Percentiles rank a stretch among this genome's conserved stretches.
phyloP scores from a whole-genome alignment of 768 basidiomycete species.

The Boletales sp. region DNA sequence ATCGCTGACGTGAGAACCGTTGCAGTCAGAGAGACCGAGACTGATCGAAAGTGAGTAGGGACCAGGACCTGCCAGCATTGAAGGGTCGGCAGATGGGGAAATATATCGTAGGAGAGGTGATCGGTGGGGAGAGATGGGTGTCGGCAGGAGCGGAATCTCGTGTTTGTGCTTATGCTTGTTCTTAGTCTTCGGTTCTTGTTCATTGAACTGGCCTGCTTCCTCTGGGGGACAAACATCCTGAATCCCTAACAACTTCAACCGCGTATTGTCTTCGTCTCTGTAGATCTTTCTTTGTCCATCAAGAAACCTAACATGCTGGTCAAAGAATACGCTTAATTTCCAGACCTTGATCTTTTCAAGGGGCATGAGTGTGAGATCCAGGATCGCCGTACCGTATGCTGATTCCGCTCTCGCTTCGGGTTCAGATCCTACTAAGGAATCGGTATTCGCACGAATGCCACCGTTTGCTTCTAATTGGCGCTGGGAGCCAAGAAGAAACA shows the following conservation, averaged over 20 bases:
- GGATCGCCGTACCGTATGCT: conserved; percentile 57
- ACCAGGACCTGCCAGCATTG: conserved; percentile 23
- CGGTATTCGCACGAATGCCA: not conserved
- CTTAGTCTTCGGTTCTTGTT: conserved; percentile 8
- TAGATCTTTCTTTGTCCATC: not conserved
- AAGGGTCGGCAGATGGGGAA: conserved; percentile 15
- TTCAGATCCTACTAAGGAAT: not conserved
- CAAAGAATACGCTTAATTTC: conserved; percentile 66
- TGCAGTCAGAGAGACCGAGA: conserved; percentile 19
- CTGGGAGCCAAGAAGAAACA: conserved; percentile 71
- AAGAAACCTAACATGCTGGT: conserved; percentile 39
- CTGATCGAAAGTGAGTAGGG: conserved; percentile 17
- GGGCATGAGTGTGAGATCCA: conserved; percentile 82
- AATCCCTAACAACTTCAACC: conserved; percentile 16
- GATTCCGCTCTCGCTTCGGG: conserved; percentile 10
- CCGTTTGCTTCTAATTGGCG: conserved; percentile 3
- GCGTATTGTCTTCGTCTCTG: conserved; percentile 7
- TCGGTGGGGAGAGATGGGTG: conserved; percentile 27
- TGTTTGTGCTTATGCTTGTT: conserved; percentile 10
- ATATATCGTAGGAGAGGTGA: conserved; percentile 23
- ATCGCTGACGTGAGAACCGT: not conserved
- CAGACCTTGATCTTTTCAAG: conserved; percentile 83
- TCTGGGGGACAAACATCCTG: conserved; percentile 16
- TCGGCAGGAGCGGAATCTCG: conserved; percentile 25
- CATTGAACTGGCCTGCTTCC: conserved; percentile 1